Evolutionary conservation across 208 protist genomes (phyloP), one percentile per base, ranked within the genome.

Genomic region (Trypanosoma mega): DNA sequence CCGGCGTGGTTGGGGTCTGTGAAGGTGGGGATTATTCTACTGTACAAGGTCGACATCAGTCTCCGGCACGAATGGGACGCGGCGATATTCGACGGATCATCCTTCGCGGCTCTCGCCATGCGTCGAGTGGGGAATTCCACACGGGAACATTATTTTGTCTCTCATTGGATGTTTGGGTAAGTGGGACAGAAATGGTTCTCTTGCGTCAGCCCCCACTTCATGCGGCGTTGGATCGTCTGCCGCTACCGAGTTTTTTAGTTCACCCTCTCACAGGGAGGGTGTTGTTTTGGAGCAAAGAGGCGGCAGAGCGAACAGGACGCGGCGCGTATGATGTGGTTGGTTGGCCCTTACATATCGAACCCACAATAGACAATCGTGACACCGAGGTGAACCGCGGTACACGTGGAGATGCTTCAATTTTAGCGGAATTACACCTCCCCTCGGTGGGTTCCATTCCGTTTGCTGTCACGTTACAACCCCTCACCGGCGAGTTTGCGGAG

Each of bases 171-270:
- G 34, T 12, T 6, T 39, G 34, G 34, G 4, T 29, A 29, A 4
- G 18, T 18, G 12, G 16, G 27, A 37, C 8, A 12, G 23, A 7
- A 33, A 26, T 52, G 26, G 43, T 36, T 27, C 47, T 64, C 26
- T 83, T 24, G 45, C 74, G 78, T 8, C 79, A 78, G 7, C 87
- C 87, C 2, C 62, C 72, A 6, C 60, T 90, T 26, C 84, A 94
- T 65, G 77, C 68, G 12, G 24, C 72, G 37, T 72, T 76, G 27
- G 85, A 94, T 39, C 65, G 68, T 23, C 65, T 85, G 44, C 80
- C 80, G 46, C 52, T 90, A 3, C 76, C 88, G 6, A 48, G 77
- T 14, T 74, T 78, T 18, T 55, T 94, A 8, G 72, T 90, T 3
- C 78, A 92, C 60, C 85, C 82, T 5, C 20, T 34, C 23, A 86